These are phyloP conservation scores for Carex parvula DNA, from an alignment of 176 grass and related monocot genomes.

Conservation along the genomic window DNA sequence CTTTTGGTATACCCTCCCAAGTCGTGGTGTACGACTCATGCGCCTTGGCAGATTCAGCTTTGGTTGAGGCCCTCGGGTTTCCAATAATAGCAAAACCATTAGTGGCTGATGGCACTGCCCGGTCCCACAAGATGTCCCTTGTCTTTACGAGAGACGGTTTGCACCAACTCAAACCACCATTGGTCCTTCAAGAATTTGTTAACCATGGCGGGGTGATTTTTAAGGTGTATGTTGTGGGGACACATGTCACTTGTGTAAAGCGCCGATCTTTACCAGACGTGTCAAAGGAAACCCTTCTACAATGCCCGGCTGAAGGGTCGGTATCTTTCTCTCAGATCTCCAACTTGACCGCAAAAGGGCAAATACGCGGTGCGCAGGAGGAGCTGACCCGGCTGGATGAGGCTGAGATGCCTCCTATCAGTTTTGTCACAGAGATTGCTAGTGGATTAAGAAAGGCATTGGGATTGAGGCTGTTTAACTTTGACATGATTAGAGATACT, in stretches of 20 bases:
- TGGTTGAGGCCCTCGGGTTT: slow-evolving; percentile 66
- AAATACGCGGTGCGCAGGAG: slow-evolving; percentile 45
- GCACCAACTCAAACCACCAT: slow-evolving; percentile 63
- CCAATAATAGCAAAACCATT: slow-evolving; percentile 93
- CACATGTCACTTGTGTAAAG: slow-evolving; percentile 76
- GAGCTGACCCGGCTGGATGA: slow-evolving; percentile 49
- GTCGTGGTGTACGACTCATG: slow-evolving; percentile 70
- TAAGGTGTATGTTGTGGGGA: slow-evolving; percentile 90
- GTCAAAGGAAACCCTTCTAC: slow-evolving; percentile 35
- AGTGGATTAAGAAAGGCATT: slow-evolving; percentile 54
- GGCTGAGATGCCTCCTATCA: slow-evolving; percentile 50
- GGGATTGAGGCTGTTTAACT: slow-evolving; percentile 83
- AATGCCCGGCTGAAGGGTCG: slow-evolving; percentile 46
- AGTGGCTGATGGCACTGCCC: slow-evolving; percentile 63
- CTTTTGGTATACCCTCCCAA: slow-evolving; percentile 84
- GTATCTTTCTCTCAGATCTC: slow-evolving; percentile 88
- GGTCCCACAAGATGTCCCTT: slow-evolving; percentile 89
- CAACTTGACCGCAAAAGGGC: slow-evolving; percentile 43
- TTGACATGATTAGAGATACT: slow-evolving; percentile 82
- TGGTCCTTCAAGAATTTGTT: slow-evolving; percentile 94
- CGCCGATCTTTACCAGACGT: slow-evolving; percentile 85
- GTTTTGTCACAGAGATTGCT: slow-evolving; percentile 62
- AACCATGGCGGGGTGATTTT: slow-evolving; percentile 95
- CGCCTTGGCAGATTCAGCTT: slow-evolving; percentile 60
- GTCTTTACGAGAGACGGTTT: slow-evolving; percentile 66